A percentile compares a stretch with the other conserved stretches of the same genome.
Evolutionary conservation across 2,329 filamentous ascomycete genomes (phyloP).

Genomic region (Cladorrhinum sp.): DNA sequence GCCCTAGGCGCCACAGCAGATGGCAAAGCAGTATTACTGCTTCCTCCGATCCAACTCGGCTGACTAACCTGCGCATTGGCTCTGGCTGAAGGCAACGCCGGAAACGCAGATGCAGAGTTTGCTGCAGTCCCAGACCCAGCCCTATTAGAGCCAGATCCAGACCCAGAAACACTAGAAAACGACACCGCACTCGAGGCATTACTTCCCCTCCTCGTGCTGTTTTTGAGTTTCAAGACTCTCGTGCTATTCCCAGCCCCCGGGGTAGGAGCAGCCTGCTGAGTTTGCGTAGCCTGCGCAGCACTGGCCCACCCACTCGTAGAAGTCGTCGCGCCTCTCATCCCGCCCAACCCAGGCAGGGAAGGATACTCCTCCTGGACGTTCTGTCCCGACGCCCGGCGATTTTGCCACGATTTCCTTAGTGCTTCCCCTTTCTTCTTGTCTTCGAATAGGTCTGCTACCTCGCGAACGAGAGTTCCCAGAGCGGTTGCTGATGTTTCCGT

Average conservation of each 20-base stretch:
- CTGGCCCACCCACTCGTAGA: slow-evolving; percentile 57
- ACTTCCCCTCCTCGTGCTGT: slow-evolving; percentile 49
- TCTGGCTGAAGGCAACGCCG: slow-evolving; percentile 37
- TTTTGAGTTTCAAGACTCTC: slow-evolving; percentile 57
- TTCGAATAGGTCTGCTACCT: slow-evolving; percentile 90
- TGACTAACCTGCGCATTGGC: slow-evolving; percentile 6
- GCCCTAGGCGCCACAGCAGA: neutral
- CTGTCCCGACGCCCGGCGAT: slow-evolving; percentile 73
- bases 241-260: slow-evolving; percentile 43
- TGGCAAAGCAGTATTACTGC: neutral
- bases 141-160: slow-evolving; percentile 6
- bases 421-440: slow-evolving; percentile 69
- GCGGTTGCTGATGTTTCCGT: slow-evolving; percentile 72
- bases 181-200: slow-evolving; percentile 22
- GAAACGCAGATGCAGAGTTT: slow-evolving; percentile 37
- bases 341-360: slow-evolving; percentile 72
- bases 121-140: neutral
- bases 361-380: slow-evolving; percentile 77
- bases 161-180: slow-evolving; percentile 15
- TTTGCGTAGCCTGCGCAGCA: slow-evolving; percentile 61
- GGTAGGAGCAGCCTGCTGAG: slow-evolving; percentile 35
- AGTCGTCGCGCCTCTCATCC: slow-evolving; percentile 60
- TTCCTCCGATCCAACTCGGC: slow-evolving; percentile 25
- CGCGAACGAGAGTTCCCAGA: slow-evolving; percentile 83
- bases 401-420: slow-evolving; percentile 82